phyloP scores from a whole-genome alignment of 495 filamentous ascomycete genomes.

The Penicilliopsis zonata region DNA sequence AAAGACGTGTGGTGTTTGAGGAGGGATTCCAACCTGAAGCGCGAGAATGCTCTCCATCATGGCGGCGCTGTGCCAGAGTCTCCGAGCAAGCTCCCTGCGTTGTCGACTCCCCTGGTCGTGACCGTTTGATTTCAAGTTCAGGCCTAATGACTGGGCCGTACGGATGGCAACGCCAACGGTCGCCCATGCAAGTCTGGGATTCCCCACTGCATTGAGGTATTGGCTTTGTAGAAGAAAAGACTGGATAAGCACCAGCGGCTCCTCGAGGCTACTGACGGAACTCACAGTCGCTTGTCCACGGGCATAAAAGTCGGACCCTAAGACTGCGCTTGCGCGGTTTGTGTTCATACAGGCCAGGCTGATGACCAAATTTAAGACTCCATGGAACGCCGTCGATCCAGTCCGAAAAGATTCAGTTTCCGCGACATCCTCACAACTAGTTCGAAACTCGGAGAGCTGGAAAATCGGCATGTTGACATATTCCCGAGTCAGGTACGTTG shows the following conservation, averaged over 20 bases:
- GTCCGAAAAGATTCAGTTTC: background rate
- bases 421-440: slow-evolving; percentile 1
- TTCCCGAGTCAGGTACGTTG: slow-evolving; percentile 4
- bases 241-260: slow-evolving; percentile 4
- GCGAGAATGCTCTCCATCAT: slow-evolving; percentile 7
- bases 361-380: slow-evolving; percentile 4
- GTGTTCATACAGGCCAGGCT: slow-evolving; percentile 2
- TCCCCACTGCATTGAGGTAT: slow-evolving; percentile 8
- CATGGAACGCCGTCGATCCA: slow-evolving; percentile 3
- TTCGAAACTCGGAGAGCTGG: slow-evolving; percentile 4
- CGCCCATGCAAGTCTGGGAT: slow-evolving; percentile 6
- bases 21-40: slow-evolving; percentile 6
- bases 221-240: slow-evolving; percentile 7
- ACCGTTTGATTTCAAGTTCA: slow-evolving; percentile 1
- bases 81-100: slow-evolving; percentile 3
- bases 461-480: slow-evolving; percentile 8
- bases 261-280: background rate
- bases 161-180: slow-evolving; percentile 4
- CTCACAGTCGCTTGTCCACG: slow-evolving; percentile 1
- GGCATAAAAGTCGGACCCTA: slow-evolving; percentile 2
- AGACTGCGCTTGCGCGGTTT: background rate
- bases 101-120: background rate
- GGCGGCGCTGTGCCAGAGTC: slow-evolving; percentile 9
- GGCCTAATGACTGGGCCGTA: slow-evolving; percentile 3
- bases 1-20: slow-evolving; percentile 1